Base-by-base conservation (phyloP, 768 basidiomycete species). In the Mycena olivaceomarginata region DNA sequence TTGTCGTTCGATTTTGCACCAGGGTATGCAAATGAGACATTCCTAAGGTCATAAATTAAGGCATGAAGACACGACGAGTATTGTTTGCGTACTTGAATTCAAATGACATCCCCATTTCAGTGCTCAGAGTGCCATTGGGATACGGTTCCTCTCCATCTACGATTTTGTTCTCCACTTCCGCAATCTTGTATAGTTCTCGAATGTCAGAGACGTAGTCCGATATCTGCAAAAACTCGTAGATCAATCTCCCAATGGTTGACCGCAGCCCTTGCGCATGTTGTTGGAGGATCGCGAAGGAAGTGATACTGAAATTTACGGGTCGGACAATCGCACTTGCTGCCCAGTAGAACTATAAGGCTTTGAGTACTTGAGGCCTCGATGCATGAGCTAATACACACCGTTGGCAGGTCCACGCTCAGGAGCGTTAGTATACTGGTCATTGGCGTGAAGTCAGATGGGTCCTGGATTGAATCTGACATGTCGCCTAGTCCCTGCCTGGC, bases 11-110 rank as follows among this genome's bases (percentile, higher is more conserved):
- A 69, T 22, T 80, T 72, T 13, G 75, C 77, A 3, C 75, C 80
- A 2, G 88, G 86, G 65, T 89, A 89, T 18, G 76, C 76, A 64
- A 89, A 88, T 0, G 79, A 84, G 10, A 88, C 87, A 53, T 88
- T 79, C 11, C 88, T 89, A 64, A 31, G 1, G 15, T 1, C 7
- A 15, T 12, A 31, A 37, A 22, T 18, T 1, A 70, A 22, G 1
- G 13, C 10, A 46, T 60, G 5, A 16, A 22, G 13, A 22, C 9
- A 16, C 22, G 45, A 31, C 10, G 5, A 10, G 31, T 16, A 7
- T 7, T 10, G 13, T 12, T 2, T 8, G 43, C 48, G 13, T 46
- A 78, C 77, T 25, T 68, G 13, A 78, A 48, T 48, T 75, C 67
- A 9, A 80, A 62, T 5, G 48, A 57, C 73, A 77, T 80, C 37